Evolutionary conservation across 2,329 filamentous ascomycete genomes (phyloP), one percentile per base, ranked within the genome.

Genomic region (Diaporthe vaccinii): DNA sequence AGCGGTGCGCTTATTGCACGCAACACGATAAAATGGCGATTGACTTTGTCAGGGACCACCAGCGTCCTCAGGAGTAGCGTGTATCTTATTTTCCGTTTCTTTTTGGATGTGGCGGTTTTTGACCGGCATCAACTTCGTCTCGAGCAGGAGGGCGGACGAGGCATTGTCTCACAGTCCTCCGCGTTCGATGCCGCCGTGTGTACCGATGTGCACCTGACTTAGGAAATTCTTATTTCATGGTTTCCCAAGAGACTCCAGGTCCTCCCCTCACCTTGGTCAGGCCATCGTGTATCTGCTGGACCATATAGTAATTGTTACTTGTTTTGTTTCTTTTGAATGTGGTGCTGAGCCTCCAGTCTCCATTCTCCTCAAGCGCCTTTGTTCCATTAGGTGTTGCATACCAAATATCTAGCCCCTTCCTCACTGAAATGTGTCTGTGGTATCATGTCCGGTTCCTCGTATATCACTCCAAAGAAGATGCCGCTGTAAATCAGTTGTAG

Each of bases 361-460:
- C 1, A 55, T 12, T 41, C 49, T 8, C 49, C 34, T 31, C n/a
- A 68, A 28, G 36, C 65, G 34, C 49, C 22, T 20, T 20, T 39
- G 49, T 55, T 28, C 28, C 49, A 69, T 69, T 55, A 69, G 41
- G 34, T 53, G 65, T 36, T 55, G 65, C 65, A 55, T 41, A 69
- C 65, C 65, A 39, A 36, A 41, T 51, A 31, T 69, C 49, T 39
- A 69, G 55, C 28, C 41, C 39, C 44, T 41, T 28, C 65, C 46
- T 49, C 46, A 41, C 34, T 69, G 65, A 55, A 39, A 69, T 69
- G 49, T 68, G 15, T 69, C 49, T 68, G 31, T 73, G 58, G 70
- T 73, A 65, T 65, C 58, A 55, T 73, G 25, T 14, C 70, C 58
- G 7, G 49, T 65, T 62, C 34, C 57, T 73, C 70, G 70, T 73